These are phyloP conservation scores for Fusarium temperatum DNA, from an alignment of 2,329 filamentous ascomycete genomes.

Conservation along the genomic window DNA sequence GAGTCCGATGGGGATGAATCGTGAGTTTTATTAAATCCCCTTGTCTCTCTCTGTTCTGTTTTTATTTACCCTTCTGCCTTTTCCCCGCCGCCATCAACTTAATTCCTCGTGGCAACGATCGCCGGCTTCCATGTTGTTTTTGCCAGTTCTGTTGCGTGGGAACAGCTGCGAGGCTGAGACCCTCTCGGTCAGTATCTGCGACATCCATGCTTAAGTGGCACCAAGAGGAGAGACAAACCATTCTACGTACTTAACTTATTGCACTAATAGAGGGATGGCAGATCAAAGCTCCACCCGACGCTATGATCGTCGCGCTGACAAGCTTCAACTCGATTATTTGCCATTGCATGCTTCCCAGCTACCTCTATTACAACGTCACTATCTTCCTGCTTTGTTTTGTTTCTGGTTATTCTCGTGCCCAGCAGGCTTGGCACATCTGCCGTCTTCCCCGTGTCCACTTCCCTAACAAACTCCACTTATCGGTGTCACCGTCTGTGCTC, in stretches of 20 bases:
- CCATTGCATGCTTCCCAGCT: background rate
- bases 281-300: conserved; percentile 12
- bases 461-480: conserved; percentile 28
- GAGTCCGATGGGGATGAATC: conserved; percentile 48
- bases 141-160: conserved; percentile 16
- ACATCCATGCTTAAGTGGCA: conserved; percentile 28
- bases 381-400: background rate
- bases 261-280: conserved; percentile 12
- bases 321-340: conserved; percentile 1
- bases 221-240: conserved; percentile 15
- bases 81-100: background rate
- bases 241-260: background rate
- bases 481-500: conserved; percentile 24
- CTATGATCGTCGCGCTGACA: conserved; percentile 7
- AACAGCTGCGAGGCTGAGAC: conserved; percentile 28
- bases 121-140: background rate
- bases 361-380: background rate
- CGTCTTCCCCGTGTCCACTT: conserved; percentile 30
- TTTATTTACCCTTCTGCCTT: background rate
- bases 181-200: conserved; percentile 20
- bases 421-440: conserved; percentile 30
- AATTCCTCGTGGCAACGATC: background rate
- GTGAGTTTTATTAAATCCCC: conserved; percentile 33
- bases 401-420: conserved; percentile 4
- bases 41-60: conserved; percentile 4